These are phyloP conservation scores for Yamadazyma philogaea DNA, from an alignment of 805 yeast species.

Conservation along the genomic window DNA sequence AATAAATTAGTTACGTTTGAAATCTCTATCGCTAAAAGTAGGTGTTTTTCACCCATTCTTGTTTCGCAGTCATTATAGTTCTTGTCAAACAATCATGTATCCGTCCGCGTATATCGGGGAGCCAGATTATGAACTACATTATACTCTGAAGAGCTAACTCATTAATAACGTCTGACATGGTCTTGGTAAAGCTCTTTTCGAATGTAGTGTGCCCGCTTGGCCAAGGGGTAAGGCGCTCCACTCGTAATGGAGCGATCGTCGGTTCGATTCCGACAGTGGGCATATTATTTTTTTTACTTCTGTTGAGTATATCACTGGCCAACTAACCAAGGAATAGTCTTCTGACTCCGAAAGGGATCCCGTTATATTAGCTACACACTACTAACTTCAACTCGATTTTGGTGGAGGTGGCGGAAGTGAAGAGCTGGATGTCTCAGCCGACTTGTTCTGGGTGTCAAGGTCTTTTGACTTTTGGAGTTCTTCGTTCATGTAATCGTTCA, in stretches of 20 bases:
- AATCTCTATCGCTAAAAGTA: too few relatives aligned
- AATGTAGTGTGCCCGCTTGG: constrained; percentile 45
- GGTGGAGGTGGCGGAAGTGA: constrained; percentile 33
- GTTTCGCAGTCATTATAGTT: too few relatives aligned
- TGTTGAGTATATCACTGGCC: not conserved
- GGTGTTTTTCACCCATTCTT: too few relatives aligned
- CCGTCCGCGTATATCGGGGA: too few relatives aligned
- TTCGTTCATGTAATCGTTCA: constrained; percentile 42
- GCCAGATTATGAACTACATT: too few relatives aligned
- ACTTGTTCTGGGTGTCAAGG: constrained; percentile 18
- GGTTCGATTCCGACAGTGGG: constrained; percentile 54
- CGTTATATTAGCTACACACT: not conserved
- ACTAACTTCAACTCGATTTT: constrained; percentile 10
- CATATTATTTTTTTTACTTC: constrained; percentile 18
- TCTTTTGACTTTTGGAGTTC: constrained; percentile 41
- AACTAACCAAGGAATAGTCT: too few relatives aligned
- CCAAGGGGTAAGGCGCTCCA: constrained; percentile 56
- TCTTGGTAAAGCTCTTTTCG: too few relatives aligned
- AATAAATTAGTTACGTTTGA: too few relatives aligned
- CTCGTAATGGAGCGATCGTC: constrained; percentile 55
- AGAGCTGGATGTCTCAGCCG: not conserved
- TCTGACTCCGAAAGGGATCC: too few relatives aligned
- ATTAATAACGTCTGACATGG: too few relatives aligned
- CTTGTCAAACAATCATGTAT: too few relatives aligned
- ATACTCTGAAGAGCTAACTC: too few relatives aligned